Percentiles rank a stretch among this genome's conserved stretches.
Conservation (phyloP, 495 filamentous ascomycete species). For the Podospora comata region DNA sequence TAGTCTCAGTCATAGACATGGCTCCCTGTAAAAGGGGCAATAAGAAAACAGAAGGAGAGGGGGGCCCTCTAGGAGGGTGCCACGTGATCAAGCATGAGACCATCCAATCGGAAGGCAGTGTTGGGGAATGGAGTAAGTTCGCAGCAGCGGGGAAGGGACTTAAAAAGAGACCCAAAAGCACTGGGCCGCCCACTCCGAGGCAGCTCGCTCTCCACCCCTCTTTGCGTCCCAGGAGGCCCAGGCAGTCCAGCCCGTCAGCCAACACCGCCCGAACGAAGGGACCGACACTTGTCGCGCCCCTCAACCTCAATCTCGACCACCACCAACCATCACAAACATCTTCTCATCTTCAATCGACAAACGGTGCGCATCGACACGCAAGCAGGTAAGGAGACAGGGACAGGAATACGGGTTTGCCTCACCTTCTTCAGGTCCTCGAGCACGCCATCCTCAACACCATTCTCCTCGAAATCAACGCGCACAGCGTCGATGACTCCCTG, state of each 20-base stretch:
- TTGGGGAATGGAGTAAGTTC: constrained; percentile 20
- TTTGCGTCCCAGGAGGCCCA: constrained; percentile 20
- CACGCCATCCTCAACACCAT: constrained; percentile 80
- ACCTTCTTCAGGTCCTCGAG: constrained; percentile 83
- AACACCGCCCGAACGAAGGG: constrained; percentile 13
- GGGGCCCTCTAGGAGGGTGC: constrained; percentile 1
- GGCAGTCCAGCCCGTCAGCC: constrained; percentile 15
- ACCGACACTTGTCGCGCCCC: constrained; percentile 23
- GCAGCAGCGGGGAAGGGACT: constrained; percentile 24
- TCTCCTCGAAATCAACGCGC: constrained; percentile 93
- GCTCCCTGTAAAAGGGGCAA: not conserved
- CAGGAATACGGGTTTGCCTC: constrained; percentile 32
- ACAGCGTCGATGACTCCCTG: constrained; percentile 83
- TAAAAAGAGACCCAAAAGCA: constrained; percentile 57
- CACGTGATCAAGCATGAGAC: constrained; percentile 31
- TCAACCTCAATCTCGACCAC: constrained; percentile 8
- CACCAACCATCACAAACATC: not conserved
- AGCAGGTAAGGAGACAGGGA: not conserved
- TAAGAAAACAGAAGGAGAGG: constrained; percentile 5
- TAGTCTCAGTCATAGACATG: constrained; percentile 2
- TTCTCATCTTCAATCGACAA: not conserved
- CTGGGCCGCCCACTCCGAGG: constrained; percentile 47
- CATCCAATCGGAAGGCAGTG: constrained; percentile 30
- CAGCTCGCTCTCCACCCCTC: constrained; percentile 44
- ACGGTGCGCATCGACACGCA: not conserved